A percentile compares a stretch with the other conserved stretches of the same genome.
These are phyloP conservation scores for Mucor circinelloides DNA, from an alignment of 371 early-diverging fungal genomes.

Conservation along the genomic window DNA sequence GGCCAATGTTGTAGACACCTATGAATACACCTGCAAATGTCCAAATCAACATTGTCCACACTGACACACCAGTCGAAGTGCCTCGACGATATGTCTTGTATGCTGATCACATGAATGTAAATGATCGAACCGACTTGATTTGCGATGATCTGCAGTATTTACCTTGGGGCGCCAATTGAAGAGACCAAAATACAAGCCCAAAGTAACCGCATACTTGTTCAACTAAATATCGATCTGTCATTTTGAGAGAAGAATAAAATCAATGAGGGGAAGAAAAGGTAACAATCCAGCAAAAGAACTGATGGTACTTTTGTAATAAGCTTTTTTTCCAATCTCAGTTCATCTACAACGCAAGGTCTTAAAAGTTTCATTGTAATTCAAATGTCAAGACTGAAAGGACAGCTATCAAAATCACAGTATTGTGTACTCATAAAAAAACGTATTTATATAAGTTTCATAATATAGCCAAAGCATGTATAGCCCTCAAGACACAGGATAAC, in stretches of 20 bases:
- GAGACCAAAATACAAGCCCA: slow-evolving; percentile 62
- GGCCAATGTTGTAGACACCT: slow-evolving; percentile 53
- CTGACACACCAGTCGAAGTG: slow-evolving; percentile 52
- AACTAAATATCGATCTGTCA: slow-evolving; percentile 13
- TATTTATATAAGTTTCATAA: too few relatives aligned
- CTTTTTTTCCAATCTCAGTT: neutral
- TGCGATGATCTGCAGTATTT: neutral
- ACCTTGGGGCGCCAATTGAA: slow-evolving; percentile 63
- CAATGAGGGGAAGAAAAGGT: neutral
- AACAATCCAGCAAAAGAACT: neutral
- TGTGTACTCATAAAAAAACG: too few relatives aligned
- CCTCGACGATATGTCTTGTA: slow-evolving; percentile 38
- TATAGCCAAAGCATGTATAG: too few relatives aligned
- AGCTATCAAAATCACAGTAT: neutral
- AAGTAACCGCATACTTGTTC: slow-evolving; percentile 57
- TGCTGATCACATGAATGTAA: slow-evolving; percentile 18
- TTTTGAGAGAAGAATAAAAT: neutral
- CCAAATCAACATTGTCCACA: slow-evolving; percentile 54
- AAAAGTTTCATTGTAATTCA: neutral
- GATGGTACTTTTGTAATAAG: neutral
- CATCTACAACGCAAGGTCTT: neutral
- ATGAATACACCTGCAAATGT: slow-evolving; percentile 43
- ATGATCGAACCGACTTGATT: neutral
- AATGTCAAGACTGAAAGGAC: neutral
- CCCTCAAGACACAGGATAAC: neutral